Base-by-base conservation (phyloP, 208 protist genomes). In the Phytomonas sp. region DNA sequence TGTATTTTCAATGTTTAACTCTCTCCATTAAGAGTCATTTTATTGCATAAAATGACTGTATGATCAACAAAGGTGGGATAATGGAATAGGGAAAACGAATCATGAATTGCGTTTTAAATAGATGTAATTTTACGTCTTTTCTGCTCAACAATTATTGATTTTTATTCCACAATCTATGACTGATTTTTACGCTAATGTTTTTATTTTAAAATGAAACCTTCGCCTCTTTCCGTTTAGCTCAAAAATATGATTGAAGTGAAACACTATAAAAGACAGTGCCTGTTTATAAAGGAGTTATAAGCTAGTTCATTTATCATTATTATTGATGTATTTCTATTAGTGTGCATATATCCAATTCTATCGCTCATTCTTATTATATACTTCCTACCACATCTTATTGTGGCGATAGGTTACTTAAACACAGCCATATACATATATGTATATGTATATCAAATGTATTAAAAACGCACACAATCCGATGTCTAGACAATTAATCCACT, bases 291-390 rank as follows among this genome's bases (percentile, higher is more conserved):
- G 40, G 40, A 46, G 4, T 46, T 20, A 64, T 71, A 17, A 29
- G 3, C 29, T 36, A 30, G 6, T 31, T 68, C 32, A 33, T 59
- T 0, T 70, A 68, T 60, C 29, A 63, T 71, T 60, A 40, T 53
- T 70, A 64, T 34, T 72, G 11, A 46, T 46, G 2, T 1, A 46
- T 46, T 17, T 46, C 40, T 46, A 46, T 61, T 63, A 60, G 32
- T 70, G 9, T 34, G 7, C 33, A 34, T 74, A 26, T 30, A 9
- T 36, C 26, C 71, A 66, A 31, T 56, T 7, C 13, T 65, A 37
- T 9, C 29, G 20, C 69, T 62, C 40, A 36, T 66, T 20, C 32
- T 71, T 62, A 61, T 2, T 37, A 33, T 33, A 68, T 31, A 51
- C 36, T 43, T 20, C 65, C 51, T 20, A 43, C 64, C 63, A 53